A percentile compares a stretch with the other conserved stretches of the same genome.
Evolutionary conservation across 371 early-diverging fungal species (phyloP).

Genomic region (Saksenaea vasiformis): DNA sequence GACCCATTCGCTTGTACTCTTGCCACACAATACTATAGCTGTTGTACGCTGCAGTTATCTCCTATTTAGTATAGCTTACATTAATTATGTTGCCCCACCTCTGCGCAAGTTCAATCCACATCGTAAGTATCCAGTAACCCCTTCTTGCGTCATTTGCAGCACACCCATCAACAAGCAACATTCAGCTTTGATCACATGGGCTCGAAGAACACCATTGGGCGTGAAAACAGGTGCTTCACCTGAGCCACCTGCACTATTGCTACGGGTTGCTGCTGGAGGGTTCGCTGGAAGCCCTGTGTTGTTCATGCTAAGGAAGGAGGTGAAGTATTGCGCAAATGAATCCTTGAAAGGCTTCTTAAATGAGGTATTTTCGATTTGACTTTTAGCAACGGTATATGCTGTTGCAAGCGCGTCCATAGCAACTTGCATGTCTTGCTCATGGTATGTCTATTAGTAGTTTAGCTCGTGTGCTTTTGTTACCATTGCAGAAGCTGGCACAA

Average conservation of each 20-base stretch:
- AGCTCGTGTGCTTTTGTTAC: background rate
- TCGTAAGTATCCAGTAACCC: constrained; percentile 55
- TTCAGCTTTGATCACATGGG: constrained; percentile 62
- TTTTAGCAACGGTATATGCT: constrained; percentile 44
- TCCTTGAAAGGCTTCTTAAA: constrained; percentile 41
- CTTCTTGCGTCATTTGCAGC: constrained; percentile 62
- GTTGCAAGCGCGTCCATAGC: constrained; percentile 42
- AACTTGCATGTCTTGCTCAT: constrained; percentile 31
- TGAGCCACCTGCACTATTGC: constrained; percentile 18
- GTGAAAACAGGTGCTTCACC: constrained; percentile 28
- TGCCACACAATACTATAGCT: constrained; percentile 53
- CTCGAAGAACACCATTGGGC: constrained; percentile 60
- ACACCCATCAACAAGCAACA: constrained; percentile 55
- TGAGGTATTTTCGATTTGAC: constrained; percentile 39
- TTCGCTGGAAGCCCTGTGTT: constrained; percentile 30
- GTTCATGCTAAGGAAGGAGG: constrained; percentile 23
- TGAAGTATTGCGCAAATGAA: constrained; percentile 39
- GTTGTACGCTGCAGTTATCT: constrained; percentile 20
- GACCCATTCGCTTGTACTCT: constrained; percentile 55
- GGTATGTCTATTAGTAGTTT: constrained; percentile 30
- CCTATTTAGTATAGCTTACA: background rate
- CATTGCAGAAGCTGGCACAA: background rate
- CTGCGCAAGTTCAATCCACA: constrained; percentile 62
- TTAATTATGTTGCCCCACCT: constrained; percentile 37
- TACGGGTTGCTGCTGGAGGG: constrained; percentile 24